phyloP scores from a whole-genome alignment of 2,329 filamentous ascomycete genomes.

The Leptoxyphium fumago region DNA sequence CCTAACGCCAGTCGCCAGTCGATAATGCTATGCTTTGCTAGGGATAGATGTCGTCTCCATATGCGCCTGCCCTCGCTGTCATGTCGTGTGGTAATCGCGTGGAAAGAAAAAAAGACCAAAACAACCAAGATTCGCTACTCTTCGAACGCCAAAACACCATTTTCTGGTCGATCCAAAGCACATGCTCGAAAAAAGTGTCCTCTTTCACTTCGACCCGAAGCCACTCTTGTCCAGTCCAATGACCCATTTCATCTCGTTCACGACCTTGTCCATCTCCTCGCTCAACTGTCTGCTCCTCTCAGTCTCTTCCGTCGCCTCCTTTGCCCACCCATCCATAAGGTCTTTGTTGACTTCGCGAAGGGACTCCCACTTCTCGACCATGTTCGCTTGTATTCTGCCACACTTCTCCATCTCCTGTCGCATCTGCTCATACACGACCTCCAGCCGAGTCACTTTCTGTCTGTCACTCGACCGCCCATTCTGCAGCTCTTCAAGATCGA shows the following conservation, averaged over 20 bases:
- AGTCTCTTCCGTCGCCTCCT: constrained; percentile 41
- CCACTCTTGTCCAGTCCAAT: constrained; percentile 45
- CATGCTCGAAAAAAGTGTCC: too few relatives aligned
- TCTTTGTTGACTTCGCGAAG: constrained; percentile 52
- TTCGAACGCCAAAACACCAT: too few relatives aligned
- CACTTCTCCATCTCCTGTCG: constrained; percentile 51
- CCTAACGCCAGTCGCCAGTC: too few relatives aligned
- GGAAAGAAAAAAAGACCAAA: too few relatives aligned
- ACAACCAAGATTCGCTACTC: too few relatives aligned
- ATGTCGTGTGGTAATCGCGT: too few relatives aligned
- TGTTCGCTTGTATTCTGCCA: constrained; percentile 45
- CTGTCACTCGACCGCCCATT: constrained; percentile 45
- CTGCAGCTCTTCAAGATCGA: constrained; percentile 40
- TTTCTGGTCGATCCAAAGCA: too few relatives aligned
- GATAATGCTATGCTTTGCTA: too few relatives aligned
- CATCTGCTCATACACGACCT: constrained; percentile 59
- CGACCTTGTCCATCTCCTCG: constrained; percentile 42
- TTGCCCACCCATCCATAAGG: constrained; percentile 45
- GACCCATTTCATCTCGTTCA: constrained; percentile 59
- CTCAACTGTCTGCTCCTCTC: constrained; percentile 42
- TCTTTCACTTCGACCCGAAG: not conserved
- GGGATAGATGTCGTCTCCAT: too few relatives aligned
- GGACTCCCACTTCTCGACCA: constrained; percentile 43
- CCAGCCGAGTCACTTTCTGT: constrained; percentile 47
- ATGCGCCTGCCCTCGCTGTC: too few relatives aligned